Evolutionary conservation across 2,329 filamentous ascomycete species (phyloP).

Genomic region (Aspergillus floridensis): DNA sequence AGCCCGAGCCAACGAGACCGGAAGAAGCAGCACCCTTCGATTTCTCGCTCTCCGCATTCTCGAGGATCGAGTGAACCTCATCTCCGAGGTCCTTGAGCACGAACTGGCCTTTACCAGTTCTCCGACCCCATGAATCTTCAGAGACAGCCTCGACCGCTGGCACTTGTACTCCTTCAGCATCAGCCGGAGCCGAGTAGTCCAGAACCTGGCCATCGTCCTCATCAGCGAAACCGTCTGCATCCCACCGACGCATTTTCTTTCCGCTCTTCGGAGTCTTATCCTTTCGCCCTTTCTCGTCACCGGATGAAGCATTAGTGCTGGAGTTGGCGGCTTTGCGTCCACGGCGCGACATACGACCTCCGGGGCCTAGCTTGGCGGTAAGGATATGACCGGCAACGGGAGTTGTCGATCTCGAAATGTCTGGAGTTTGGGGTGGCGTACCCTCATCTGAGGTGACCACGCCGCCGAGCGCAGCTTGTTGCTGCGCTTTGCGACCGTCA

Average conservation of each 20-base stretch:
- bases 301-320: conserved; percentile 62
- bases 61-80: conserved; percentile 85
- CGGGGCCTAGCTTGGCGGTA: conserved; percentile 70
- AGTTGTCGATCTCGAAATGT: conserved; percentile 75
- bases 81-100: conserved; percentile 90
- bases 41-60: conserved; percentile 69
- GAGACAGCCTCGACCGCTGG: conserved; percentile 71
- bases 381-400: conserved; percentile 66
- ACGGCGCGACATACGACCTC: conserved; percentile 74
- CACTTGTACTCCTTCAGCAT: conserved; percentile 54
- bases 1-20: conserved; percentile 73
- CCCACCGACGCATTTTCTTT: conserved; percentile 92
- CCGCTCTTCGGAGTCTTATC: conserved; percentile 50
- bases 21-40: conserved; percentile 47
- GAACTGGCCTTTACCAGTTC: conserved; percentile 85
- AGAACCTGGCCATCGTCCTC: conserved; percentile 77
- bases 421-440: conserved; percentile 68
- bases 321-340: conserved; percentile 66
- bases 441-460: conserved; percentile 60
- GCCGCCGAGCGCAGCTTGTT: conserved; percentile 40
- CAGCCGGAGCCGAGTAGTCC: conserved; percentile 77
- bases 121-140: conserved; percentile 77
- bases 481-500: conserved; percentile 41
- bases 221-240: conserved; percentile 80
- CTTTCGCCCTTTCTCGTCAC: conserved; percentile 73